Evolutionary conservation across 2,329 filamentous ascomycete species (phyloP).

Genomic region (Sclerotinia trifoliorum): DNA sequence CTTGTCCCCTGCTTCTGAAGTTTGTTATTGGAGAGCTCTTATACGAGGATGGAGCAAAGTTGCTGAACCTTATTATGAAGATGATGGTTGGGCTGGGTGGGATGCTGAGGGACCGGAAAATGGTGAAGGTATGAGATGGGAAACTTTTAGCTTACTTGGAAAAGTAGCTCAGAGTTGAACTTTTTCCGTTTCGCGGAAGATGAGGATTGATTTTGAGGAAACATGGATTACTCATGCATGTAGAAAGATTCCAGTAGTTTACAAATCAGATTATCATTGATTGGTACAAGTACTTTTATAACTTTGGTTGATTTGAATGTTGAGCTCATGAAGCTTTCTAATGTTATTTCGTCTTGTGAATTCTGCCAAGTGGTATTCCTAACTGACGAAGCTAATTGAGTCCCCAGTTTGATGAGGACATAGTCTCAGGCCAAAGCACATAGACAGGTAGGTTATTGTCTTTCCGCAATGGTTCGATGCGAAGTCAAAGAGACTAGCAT

Average conservation of each 20-base stretch:
- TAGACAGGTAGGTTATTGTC: too few species aligned
- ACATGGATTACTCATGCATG: background rate
- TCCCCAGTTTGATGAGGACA: too few species aligned
- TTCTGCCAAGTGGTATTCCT: too few species aligned
- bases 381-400: too few species aligned
- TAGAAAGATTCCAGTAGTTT: background rate
- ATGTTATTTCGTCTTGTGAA: too few species aligned
- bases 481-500: background rate
- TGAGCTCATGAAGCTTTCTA: too few species aligned
- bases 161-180: slow-evolving; percentile 20
- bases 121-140: slow-evolving; percentile 38
- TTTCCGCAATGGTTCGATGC: too few species aligned
- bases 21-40: slow-evolving; percentile 53
- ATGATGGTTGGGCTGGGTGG: slow-evolving; percentile 40
- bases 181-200: background rate
- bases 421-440: too few species aligned
- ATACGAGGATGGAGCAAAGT: slow-evolving; percentile 50
- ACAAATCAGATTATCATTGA: background rate
- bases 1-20: slow-evolving; percentile 51
- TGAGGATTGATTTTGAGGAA: background rate
- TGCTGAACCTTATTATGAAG: slow-evolving; percentile 41
- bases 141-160: slow-evolving; percentile 34
- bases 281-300: background rate
- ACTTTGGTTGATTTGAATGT: background rate
- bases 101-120: slow-evolving; percentile 36